phyloP scores from a whole-genome alignment of 352 stramenopile species.

The Sclerospora graminicola region DNA sequence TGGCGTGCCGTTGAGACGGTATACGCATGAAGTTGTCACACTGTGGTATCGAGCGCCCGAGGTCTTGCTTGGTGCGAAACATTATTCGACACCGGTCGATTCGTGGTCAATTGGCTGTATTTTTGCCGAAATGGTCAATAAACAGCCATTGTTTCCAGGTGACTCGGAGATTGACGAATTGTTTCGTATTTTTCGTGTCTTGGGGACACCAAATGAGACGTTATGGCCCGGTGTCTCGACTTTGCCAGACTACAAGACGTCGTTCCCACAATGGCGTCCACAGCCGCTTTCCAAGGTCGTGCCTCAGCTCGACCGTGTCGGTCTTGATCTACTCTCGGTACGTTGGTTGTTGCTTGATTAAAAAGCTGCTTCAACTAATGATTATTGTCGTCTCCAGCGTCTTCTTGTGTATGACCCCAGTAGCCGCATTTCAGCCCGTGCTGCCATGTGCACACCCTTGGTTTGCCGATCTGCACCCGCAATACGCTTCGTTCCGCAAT shows the following conservation, averaged over 20 bases:
- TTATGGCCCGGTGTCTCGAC: conserved; percentile 95
- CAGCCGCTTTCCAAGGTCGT: conserved; percentile 85
- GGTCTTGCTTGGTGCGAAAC: conserved; percentile 88
- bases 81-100: conserved; percentile 91
- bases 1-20: conserved; percentile 76
- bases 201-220: conserved; percentile 95
- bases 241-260: conserved; percentile 95
- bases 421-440: conserved; percentile 63
- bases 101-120: conserved; percentile 91
- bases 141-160: conserved; percentile 82
- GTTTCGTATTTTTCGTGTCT: conserved; percentile 96
- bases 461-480: conserved; percentile 72
- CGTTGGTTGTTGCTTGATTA: conserved; percentile 12
- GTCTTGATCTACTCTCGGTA: conserved; percentile 74
- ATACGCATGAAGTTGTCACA: conserved; percentile 93
- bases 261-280: conserved; percentile 96
- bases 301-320: conserved; percentile 67
- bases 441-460: conserved; percentile 76
- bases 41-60: conserved; percentile 94
- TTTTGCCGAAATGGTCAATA: conserved; percentile 91
- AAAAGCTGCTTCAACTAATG: too few relatives aligned
- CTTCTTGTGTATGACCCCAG: conserved; percentile 78
- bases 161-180: conserved; percentile 99
- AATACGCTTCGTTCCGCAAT: conserved; percentile 63
- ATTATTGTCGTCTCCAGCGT: conserved; percentile 42